Percentiles rank a stretch among this genome's conserved stretches.
These are phyloP conservation scores for Takashimella tepidaria DNA, from an alignment of 1,284 basidiomycete genomes.

Conservation along the genomic window DNA sequence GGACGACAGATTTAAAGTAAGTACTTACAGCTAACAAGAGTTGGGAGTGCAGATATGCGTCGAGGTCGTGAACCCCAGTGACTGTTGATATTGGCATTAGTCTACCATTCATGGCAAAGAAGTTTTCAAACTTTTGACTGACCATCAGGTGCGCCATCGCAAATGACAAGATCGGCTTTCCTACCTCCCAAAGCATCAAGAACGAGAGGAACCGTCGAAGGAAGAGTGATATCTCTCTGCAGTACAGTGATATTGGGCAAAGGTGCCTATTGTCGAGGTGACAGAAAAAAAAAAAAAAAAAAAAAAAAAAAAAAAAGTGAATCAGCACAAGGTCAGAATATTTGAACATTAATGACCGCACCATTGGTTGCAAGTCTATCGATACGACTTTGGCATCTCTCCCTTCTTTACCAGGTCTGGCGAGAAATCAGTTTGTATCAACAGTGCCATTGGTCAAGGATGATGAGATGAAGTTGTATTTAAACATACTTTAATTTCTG, in stretches of 20 bases:
- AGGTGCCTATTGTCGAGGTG: constrained; percentile 53
- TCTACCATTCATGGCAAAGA: background rate
- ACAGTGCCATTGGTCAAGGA: background rate
- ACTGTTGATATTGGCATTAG: constrained; percentile 43
- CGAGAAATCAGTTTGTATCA: constrained; percentile 6
- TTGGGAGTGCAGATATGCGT: constrained; percentile 56
- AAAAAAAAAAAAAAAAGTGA: too few relatives aligned
- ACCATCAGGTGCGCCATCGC: constrained; percentile 58
- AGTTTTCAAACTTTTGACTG: constrained; percentile 8
- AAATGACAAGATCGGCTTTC: constrained; percentile 54
- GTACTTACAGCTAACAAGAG: constrained; percentile 51
- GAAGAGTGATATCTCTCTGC: constrained; percentile 55
- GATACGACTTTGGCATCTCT: constrained; percentile 50
- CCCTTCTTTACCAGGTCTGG: constrained; percentile 12
- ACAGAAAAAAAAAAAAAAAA: too few relatives aligned
- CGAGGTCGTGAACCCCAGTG: constrained; percentile 56
- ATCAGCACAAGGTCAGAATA: background rate
- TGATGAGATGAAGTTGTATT: background rate
- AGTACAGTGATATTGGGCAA: constrained; percentile 53
- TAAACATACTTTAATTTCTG: constrained; percentile 43
- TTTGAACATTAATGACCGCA: constrained; percentile 11
- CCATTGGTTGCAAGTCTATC: constrained; percentile 57
- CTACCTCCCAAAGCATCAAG: constrained; percentile 50
- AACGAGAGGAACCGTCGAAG: constrained; percentile 52
- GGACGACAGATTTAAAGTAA: too few relatives aligned